Evolutionary conservation across 2,329 filamentous ascomycete genomes (phyloP).

Genomic region (Calonectria ilicicola): DNA sequence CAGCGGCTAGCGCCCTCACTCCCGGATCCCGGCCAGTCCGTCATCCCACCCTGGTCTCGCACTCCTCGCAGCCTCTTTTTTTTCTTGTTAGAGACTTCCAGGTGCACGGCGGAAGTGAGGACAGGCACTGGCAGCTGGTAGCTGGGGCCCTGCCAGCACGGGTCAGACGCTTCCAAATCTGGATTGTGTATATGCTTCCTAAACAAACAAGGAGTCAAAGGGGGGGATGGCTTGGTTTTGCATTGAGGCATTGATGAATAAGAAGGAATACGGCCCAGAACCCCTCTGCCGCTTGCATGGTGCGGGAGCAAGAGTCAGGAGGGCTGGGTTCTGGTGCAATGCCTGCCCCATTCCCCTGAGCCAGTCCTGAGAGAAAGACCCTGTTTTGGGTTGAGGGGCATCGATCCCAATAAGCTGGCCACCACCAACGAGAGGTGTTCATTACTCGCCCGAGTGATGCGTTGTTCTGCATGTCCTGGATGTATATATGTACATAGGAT

Average conservation of each 20-base stretch:
- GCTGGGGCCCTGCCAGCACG: background rate
- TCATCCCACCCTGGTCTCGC: slow-evolving; percentile 9
- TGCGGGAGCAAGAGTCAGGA: slow-evolving; percentile 1
- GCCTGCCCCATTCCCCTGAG: slow-evolving; percentile 14
- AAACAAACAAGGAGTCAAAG: background rate
- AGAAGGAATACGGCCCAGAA: background rate
- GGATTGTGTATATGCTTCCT: background rate
- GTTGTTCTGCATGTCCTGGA: slow-evolving; percentile 7
- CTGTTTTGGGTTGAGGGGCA: slow-evolving; percentile 10
- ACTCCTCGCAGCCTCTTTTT: background rate
- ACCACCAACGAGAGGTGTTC: slow-evolving; percentile 15
- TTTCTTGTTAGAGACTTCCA: background rate
- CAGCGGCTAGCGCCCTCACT: background rate
- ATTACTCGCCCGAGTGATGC: slow-evolving; percentile 16
- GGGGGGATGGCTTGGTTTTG: background rate
- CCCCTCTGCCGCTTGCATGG: background rate
- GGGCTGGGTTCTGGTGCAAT: background rate
- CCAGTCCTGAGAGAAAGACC: background rate
- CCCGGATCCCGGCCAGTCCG: slow-evolving; percentile 15
- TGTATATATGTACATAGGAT: slow-evolving; percentile 13
- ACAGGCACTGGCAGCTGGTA: slow-evolving; percentile 1
- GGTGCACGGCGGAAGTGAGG: background rate
- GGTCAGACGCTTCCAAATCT: background rate
- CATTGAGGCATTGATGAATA: slow-evolving; percentile 19
- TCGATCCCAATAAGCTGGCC: slow-evolving; percentile 20